phyloP scores from a whole-genome alignment of 257 asterid species.

The Forsythia suspensa region DNA sequence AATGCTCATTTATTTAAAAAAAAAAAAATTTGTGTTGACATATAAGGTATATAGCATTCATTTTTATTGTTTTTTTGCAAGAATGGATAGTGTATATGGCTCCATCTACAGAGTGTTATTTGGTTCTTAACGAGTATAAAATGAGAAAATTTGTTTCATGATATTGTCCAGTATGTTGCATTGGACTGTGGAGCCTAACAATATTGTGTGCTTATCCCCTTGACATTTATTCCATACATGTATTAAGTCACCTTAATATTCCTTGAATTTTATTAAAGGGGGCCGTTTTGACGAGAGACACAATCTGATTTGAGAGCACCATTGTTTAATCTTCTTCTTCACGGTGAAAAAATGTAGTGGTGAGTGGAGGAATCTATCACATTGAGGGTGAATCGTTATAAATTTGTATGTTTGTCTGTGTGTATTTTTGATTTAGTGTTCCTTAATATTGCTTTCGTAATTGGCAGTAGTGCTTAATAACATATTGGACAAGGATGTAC shows the following conservation, averaged over 20 bases:
- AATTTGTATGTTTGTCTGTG: not conserved
- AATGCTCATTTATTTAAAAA: not conserved
- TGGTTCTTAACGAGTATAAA: not conserved
- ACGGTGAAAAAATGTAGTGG: not conserved
- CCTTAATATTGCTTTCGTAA: too few species aligned
- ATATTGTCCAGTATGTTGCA: not conserved
- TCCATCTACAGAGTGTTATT: not conserved
- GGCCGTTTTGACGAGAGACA: not conserved
- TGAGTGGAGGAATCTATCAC: not conserved
- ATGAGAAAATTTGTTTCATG: not conserved
- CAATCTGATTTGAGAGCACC: not conserved
- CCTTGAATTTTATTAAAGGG: not conserved
- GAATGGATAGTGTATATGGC: not conserved
- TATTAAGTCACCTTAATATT: not conserved
- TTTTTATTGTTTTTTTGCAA: not conserved
- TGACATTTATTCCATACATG: not conserved
- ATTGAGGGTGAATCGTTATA: not conserved
- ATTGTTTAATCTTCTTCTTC: not conserved
- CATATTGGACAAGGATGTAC: not conserved
- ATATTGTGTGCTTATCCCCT: not conserved
- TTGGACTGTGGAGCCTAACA: not conserved
- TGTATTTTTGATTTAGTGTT: not conserved
- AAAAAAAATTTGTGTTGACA: too few species aligned
- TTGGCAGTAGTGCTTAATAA: not conserved
- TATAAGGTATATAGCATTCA: not conserved